These are phyloP conservation scores for Fusarium sp. DNA, from an alignment of 2,329 filamentous ascomycete species.

Conservation along the genomic window DNA sequence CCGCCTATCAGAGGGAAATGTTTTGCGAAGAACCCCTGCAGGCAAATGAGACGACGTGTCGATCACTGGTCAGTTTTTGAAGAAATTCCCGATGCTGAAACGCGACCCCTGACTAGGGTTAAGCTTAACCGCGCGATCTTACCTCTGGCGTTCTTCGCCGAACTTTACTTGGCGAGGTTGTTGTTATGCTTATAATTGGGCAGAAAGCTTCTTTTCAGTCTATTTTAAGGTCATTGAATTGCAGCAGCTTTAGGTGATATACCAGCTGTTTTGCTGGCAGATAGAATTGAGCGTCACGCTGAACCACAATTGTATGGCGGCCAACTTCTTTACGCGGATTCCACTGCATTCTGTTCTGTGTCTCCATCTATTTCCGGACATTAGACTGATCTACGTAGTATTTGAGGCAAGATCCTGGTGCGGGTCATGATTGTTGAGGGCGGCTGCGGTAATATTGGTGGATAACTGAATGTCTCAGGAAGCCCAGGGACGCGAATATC, in stretches of 20 bases:
- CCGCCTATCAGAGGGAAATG: constrained; percentile 22
- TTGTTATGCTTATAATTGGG: background rate
- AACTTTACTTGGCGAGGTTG: background rate
- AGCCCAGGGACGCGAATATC: background rate
- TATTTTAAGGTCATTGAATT: background rate
- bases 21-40: background rate
- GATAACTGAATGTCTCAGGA: background rate
- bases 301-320: background rate
- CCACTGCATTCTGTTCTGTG: background rate
- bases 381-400: background rate
- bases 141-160: background rate
- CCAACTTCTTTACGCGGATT: background rate
- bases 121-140: constrained; percentile 13
- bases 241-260: background rate
- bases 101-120: constrained; percentile 23
- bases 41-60: background rate
- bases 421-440: background rate
- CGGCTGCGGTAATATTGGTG: background rate
- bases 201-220: background rate
- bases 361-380: background rate
- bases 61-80: background rate
- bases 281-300: background rate
- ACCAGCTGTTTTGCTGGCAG: background rate
- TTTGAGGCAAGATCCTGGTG: background rate
- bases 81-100: constrained; percentile 21